Evolutionary conservation across 306 rosid genomes (phyloP).

Genomic region (Purshia tridentata): DNA sequence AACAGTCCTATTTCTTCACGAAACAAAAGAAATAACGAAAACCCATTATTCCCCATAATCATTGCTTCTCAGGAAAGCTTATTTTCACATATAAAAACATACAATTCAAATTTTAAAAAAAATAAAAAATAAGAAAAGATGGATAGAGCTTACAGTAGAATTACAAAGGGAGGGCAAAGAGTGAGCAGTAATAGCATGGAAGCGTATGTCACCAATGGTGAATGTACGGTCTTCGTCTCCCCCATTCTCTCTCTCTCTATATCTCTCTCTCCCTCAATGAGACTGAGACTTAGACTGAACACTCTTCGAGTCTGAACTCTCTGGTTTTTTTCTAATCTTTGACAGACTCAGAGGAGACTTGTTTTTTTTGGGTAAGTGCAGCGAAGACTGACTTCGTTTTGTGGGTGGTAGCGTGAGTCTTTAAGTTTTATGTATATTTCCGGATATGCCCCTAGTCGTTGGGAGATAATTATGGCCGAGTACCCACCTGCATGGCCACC

Average conservation of each 20-base stretch:
- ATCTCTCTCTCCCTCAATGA: background rate
- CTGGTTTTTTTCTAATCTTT: background rate
- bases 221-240: slow-evolving; percentile 67
- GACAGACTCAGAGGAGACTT: slow-evolving; percentile 5
- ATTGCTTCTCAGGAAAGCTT: background rate
- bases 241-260: slow-evolving; percentile 34
- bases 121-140: background rate
- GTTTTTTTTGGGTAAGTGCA: too few relatives aligned
- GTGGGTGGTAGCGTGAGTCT: too few relatives aligned
- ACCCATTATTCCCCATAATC: slow-evolving; percentile 12
- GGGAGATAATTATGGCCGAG: too few relatives aligned
- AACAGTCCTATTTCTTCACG: background rate
- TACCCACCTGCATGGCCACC: too few relatives aligned
- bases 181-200: slow-evolving; percentile 80
- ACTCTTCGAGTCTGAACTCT: background rate
- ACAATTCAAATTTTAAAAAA: background rate
- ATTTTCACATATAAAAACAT: background rate
- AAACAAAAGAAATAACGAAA: background rate
- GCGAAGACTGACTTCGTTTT: too few relatives aligned
- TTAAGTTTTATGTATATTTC: too few relatives aligned
- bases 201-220: slow-evolving; percentile 67
- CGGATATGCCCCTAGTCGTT: too few relatives aligned
- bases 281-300: background rate
- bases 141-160: slow-evolving; percentile 52
- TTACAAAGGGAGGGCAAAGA: slow-evolving; percentile 88